A percentile compares a stretch with the other conserved stretches of the same genome.
Evolutionary conservation across 768 basidiomycete species (phyloP).

Genomic region (Xanthoconium stramineum): DNA sequence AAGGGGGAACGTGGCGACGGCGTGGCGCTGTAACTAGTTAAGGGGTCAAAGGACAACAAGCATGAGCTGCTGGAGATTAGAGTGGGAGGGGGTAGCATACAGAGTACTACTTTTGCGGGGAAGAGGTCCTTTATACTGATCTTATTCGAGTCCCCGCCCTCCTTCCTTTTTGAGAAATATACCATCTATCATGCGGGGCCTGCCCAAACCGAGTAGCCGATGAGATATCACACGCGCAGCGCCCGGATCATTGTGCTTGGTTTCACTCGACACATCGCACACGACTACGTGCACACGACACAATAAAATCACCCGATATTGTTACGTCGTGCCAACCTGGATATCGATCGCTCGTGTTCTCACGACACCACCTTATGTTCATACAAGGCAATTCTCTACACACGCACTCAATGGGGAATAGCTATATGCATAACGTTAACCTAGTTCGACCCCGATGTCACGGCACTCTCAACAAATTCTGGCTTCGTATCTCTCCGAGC

Average conservation of each 20-base stretch:
- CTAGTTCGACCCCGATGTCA: neutral
- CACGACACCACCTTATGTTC: neutral
- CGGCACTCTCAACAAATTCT: neutral
- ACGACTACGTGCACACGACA: too few relatives aligned
- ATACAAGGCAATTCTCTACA: neutral
- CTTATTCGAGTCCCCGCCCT: slow-evolving; percentile 5
- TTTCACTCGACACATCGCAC: too few relatives aligned
- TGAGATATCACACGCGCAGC: neutral
- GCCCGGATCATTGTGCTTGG: too few relatives aligned
- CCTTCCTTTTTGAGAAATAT: slow-evolving; percentile 5
- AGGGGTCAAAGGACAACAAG: neutral
- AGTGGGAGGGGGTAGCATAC: neutral
- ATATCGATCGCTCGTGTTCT: neutral
- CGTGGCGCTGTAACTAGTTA: neutral
- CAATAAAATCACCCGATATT: too few relatives aligned
- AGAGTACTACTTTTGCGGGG: neutral
- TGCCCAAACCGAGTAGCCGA: slow-evolving; percentile 5
- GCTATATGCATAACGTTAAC: neutral
- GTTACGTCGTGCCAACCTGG: too few relatives aligned
- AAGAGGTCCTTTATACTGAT: slow-evolving; percentile 14
- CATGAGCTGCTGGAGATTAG: neutral
- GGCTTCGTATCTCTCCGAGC: too few relatives aligned
- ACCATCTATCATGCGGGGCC: neutral
- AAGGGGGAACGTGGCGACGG: slow-evolving; percentile 4
- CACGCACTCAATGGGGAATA: neutral